Base-by-base conservation (phyloP, 371 early-diverging fungal species). In the Polyrhizophydium stewartii region DNA sequence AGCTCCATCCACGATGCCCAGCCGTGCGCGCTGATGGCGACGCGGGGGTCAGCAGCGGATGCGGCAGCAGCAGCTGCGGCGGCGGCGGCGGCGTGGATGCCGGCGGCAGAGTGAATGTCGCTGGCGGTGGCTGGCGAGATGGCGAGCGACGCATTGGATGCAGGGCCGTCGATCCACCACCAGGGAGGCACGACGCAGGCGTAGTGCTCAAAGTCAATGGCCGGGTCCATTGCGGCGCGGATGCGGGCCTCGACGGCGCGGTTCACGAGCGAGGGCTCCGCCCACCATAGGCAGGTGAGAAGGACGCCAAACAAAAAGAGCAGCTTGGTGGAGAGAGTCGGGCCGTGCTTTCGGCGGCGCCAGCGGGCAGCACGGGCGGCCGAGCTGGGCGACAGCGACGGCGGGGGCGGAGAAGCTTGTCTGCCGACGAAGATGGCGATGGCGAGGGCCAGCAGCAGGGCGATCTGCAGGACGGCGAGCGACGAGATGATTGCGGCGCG, bases 181-280 rank as follows among this genome's bases (percentile, higher is more conserved):
- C 68, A 74, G 32, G 74, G 74, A 32, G 74, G 74, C 27, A 74
- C 65, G 19, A 59, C 63, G 50, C 74, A 74, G 31, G 64, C 37
- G 5, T 60, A 7, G 30, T 32, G 30, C 37, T 55, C 56, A 21
- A 50, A 53, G 31, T 27, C n/a, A 35, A 13, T 21, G 35, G 33
- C 25, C 16, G 24, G 24, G 16, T 49, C 49, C 24, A n/a, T 21
- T 3, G 59, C 51, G 9, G 7, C 28, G 41, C 51, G 27, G n/a
- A 56, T 46, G 13, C 27, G 31, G 27, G 41, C 28, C 17, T 37
- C 51, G 10, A 72, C 24, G 13, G 49, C 62, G 9, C 72, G 50
- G 24, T 35, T 53, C 22, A 64, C 22, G 7, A 72, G 43, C 19
- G 63, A 60, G 21, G 65, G 64, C 53, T 72, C 68, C 25, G 68